Base-by-base conservation (phyloP, 202 grass and related monocot species). In the Carex arenaria region DNA sequence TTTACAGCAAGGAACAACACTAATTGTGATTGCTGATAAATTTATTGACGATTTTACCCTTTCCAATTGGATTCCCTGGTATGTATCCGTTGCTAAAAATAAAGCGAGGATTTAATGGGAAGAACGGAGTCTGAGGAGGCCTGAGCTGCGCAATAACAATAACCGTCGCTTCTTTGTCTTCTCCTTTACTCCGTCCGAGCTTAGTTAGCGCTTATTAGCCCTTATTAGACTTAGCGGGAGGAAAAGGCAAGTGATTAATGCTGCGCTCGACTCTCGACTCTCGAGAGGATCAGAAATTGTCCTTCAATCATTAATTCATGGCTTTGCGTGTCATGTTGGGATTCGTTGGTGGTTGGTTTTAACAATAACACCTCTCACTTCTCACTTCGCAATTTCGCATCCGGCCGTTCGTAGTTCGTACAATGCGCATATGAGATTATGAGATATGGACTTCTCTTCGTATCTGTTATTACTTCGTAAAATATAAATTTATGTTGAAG, bases 251-350 rank as follows among this genome's bases (percentile, higher is more conserved):
- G 71, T 54, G 42, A 74, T 54, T 75, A 74, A 13, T 55, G 72
- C 47, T 31, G 12, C 32, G 72, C 45, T 30, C 5, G 31, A 32
- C 31, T 2, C 31, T 32, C n/a, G n/a, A n/a, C n/a, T n/a, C n/a
- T n/a, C n/a, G n/a, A n/a, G n/a, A n/a, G n/a, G n/a, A n/a, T n/a
- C n/a, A n/a, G 20, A 23, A 54, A 17, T 31, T 18, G 47, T 40
- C 11, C 22, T 76, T 56, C 72, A 76, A 76, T 76, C 51, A 78
- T 78, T 59, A 78, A 19, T 59, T 60, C 30, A 78, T 78, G 73
- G 17, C 17, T 17, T 78, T 32, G 73, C 73, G 73, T 78, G 73
- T 60, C 73, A 77, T 57, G 52, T 12, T 38, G 15, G 52, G 73
- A 77, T 77, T 77, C 28, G 73, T 57, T 77, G 51, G 49, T 57